Conservation (phyloP, 768 basidiomycete genomes). For the Hemileccinum impolitum region DNA sequence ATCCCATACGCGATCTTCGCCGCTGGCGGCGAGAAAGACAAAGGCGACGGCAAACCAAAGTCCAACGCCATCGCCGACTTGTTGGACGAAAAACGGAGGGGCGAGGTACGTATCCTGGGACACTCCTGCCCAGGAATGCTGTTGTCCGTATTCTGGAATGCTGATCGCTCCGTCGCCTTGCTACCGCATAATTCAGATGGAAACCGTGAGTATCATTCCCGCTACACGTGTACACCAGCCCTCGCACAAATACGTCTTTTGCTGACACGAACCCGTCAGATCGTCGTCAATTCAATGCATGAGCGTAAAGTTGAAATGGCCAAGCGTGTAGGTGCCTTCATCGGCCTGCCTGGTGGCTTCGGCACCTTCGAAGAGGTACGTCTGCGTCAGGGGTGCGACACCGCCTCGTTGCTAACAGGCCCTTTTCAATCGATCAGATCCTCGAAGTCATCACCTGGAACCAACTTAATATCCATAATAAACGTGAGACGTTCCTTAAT, state of each 20-base stretch:
- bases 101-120: slow-evolving; percentile 30
- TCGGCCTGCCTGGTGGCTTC: slow-evolving; percentile 90
- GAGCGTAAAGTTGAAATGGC: slow-evolving; percentile 94
- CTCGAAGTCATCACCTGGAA: slow-evolving; percentile 95
- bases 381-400: not conserved
- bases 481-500: slow-evolving; percentile 50
- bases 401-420: slow-evolving; percentile 4
- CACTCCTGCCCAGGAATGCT: slow-evolving; percentile 1
- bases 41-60: slow-evolving; percentile 29
- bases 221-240: slow-evolving; percentile 5
- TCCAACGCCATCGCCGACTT: slow-evolving; percentile 18
- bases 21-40: slow-evolving; percentile 60
- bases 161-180: slow-evolving; percentile 10
- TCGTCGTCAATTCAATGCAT: slow-evolving; percentile 80
- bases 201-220: slow-evolving; percentile 27
- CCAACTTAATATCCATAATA: slow-evolving; percentile 82
- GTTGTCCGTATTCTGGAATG: not conserved
- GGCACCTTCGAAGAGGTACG: slow-evolving; percentile 90
- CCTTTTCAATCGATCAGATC: slow-evolving; percentile 41
- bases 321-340: slow-evolving; percentile 69
- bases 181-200: slow-evolving; percentile 16
- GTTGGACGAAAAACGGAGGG: slow-evolving; percentile 31
- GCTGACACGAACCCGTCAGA: slow-evolving; percentile 31
- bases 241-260: not conserved
- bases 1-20: slow-evolving; percentile 73